Evolutionary conservation across 306 rosid genomes (phyloP).

Genomic region (Styphnolobium japonicum): DNA sequence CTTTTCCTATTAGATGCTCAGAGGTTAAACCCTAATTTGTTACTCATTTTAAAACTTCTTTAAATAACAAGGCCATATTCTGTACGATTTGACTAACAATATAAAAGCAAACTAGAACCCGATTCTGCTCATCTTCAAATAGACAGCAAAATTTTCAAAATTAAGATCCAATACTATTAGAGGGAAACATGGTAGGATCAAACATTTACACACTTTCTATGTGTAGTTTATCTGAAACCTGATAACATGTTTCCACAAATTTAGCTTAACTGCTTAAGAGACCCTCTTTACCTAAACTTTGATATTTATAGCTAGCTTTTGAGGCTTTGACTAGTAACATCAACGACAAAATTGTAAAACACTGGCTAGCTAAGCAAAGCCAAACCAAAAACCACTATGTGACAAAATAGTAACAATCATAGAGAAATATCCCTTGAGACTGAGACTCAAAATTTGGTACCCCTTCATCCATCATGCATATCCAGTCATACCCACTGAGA

Average conservation of each 20-base stretch:
- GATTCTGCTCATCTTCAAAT: background rate
- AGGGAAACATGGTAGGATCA: background rate
- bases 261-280: background rate
- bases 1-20: too few species aligned
- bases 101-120: too few species aligned
- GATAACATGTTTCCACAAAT: background rate
- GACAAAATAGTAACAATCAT: conserved; percentile 17
- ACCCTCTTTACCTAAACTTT: conserved; percentile 3
- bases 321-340: conserved; percentile 7
- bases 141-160: background rate
- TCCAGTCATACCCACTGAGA: conserved; percentile 83
- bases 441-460: conserved; percentile 29
- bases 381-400: background rate
- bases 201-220: background rate
- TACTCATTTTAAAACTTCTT: too few species aligned
- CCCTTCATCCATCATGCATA: conserved; percentile 41
- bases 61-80: too few species aligned
- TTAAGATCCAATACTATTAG: background rate
- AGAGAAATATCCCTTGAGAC: conserved; percentile 8
- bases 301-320: conserved; percentile 19
- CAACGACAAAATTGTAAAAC: background rate
- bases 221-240: background rate
- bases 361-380: conserved; percentile 14
- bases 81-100: too few species aligned
- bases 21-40: too few species aligned